Base-by-base conservation (phyloP, 495 filamentous ascomycete genomes). In the Daldinia bambusicola region DNA sequence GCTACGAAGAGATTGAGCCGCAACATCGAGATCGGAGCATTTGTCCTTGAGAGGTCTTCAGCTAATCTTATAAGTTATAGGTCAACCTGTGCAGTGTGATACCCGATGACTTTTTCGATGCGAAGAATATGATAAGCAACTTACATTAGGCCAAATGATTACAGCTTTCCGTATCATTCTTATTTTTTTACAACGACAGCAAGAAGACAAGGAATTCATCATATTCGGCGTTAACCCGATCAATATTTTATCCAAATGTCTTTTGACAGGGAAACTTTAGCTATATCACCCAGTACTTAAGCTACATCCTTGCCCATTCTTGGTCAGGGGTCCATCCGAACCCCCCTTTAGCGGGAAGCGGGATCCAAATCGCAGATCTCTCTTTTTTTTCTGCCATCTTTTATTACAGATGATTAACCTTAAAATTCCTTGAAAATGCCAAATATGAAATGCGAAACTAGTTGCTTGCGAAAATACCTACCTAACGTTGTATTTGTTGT, bases 351-450 rank as follows among this genome's bases (percentile, higher is more conserved):
- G 61, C 70, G 66, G 70, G 66, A 66, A 63, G 62, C 53, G 53
- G 66, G 66, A 69, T 66, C 61, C 63, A 37, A 73, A 69, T 73
- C 70, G 66, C 66, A 73, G 70, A 73, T 73, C 70, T 62, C 61
- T 16, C 22, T 43, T 14, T 65, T 64, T 61, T 40, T 36, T 6
- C 9, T 36, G 2, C 34, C 18, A 37, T 26, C 18, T 60, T 70
- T 61, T 68, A 41, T 72, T 65, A 72, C 48, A 72, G 57, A 60
- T 72, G 60, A 72, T 53, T 51, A 61, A 51, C 37, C 31, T 50
- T 50, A 41, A 45, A 45, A 2, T 22, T 8, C 7, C 14, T 62
- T 55, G 26, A 13, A 59, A 53, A 60, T 34, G 41, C 37, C 43
- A 34, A 26, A 26, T 26, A 26, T 26, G 1, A 58, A 52, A 60